A percentile compares a stretch with the other conserved stretches of the same genome.
Evolutionary conservation across 2,329 filamentous ascomycete species (phyloP).

Genomic region (Colletotrichum euphorbiae): DNA sequence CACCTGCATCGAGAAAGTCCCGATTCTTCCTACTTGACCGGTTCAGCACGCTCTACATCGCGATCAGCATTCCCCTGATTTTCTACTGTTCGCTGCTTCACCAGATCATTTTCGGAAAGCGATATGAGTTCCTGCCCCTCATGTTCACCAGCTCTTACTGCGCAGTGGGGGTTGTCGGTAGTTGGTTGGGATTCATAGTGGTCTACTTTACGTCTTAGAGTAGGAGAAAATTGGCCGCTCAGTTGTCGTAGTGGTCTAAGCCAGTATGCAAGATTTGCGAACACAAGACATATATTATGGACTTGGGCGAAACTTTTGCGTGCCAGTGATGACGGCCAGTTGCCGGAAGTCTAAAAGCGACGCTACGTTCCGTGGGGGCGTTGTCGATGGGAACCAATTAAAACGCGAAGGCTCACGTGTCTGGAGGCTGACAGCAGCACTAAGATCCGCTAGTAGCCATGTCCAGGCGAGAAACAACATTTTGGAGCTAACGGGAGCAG

Average conservation of each 20-base stretch:
- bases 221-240: conserved; percentile 7
- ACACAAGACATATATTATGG: conserved; percentile 1
- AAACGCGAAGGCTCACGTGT: conserved; percentile 29
- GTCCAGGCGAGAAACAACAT: conserved; percentile 33
- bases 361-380: conserved; percentile 36
- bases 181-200: conserved; percentile 94
- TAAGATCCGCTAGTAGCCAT: conserved; percentile 26
- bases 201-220: conserved; percentile 79
- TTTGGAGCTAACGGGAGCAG: conserved; percentile 40
- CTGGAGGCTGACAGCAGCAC: conserved; percentile 40
- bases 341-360: conserved; percentile 34
- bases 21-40: conserved; percentile 92
- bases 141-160: conserved; percentile 98
- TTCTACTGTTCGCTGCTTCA: conserved; percentile 89
- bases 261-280: neutral
- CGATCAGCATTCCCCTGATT: conserved; percentile 88
- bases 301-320: conserved; percentile 21
- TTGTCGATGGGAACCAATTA: conserved; percentile 22
- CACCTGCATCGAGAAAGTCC: conserved; percentile 82
- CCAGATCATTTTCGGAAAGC: conserved; percentile 82
- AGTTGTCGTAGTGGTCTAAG: neutral
- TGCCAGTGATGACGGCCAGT: conserved; percentile 33
- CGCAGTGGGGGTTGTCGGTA: conserved; percentile 92
- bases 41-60: conserved; percentile 90
- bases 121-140: conserved; percentile 89